Evolutionary conservation across 495 filamentous ascomycete genomes (phyloP).

Genomic region (Aspergillus sparsus): DNA sequence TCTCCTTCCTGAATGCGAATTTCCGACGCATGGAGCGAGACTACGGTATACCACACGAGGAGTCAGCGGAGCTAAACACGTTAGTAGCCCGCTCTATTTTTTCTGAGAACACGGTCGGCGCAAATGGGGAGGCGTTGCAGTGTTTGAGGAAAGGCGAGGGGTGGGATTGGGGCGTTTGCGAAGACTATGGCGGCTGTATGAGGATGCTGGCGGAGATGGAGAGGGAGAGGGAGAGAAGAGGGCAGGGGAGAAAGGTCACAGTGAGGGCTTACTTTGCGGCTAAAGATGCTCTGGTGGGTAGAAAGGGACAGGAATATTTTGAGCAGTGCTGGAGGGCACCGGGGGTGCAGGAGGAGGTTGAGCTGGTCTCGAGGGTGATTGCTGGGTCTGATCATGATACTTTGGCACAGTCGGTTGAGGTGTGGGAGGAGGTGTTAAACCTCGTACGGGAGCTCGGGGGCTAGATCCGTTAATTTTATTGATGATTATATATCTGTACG

Average conservation of each 20-base stretch:
- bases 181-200: constrained; percentile 33
- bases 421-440: constrained; percentile 20
- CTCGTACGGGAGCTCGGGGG: not conserved
- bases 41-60: constrained; percentile 22
- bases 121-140: constrained; percentile 38
- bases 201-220: constrained; percentile 19
- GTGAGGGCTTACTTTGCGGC: constrained; percentile 31
- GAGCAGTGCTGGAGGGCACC: constrained; percentile 32
- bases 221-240: not conserved
- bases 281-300: constrained; percentile 35
- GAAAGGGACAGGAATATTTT: constrained; percentile 33
- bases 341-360: constrained; percentile 17
- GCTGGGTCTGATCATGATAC: constrained; percentile 36
- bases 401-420: constrained; percentile 25
- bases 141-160: constrained; percentile 31
- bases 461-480: not conserved
- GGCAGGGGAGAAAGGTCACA: constrained; percentile 8
- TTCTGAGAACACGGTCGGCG: constrained; percentile 31
- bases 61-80: constrained; percentile 28
- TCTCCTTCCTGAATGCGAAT: constrained; percentile 19
- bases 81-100: constrained; percentile 26
- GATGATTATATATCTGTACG: too few species aligned
- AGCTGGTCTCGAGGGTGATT: constrained; percentile 23
- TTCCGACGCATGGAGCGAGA: constrained; percentile 22
- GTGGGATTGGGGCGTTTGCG: constrained; percentile 30